These are phyloP conservation scores for Erigeron philadelphicus DNA, from an alignment of 140 eudicot genomes.

Conservation along the genomic window DNA sequence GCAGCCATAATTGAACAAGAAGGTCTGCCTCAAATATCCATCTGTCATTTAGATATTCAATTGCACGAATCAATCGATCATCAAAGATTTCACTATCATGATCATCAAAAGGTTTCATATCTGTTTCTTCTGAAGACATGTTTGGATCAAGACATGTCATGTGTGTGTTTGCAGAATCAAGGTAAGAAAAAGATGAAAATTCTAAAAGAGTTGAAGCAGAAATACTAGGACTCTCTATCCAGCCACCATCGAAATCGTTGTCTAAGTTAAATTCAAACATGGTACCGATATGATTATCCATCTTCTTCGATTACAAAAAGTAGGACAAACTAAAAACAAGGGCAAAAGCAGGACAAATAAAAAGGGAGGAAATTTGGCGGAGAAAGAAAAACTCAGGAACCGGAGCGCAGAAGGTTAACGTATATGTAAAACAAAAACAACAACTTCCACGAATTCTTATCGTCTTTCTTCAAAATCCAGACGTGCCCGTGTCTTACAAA, in stretches of 20 bases:
- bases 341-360: not conserved
- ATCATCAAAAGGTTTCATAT: conserved; percentile 29
- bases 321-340: conserved; percentile 1
- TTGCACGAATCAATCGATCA: conserved; percentile 48
- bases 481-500: conserved; percentile 42
- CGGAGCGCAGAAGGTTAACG: conserved; percentile 41
- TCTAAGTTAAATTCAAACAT: conserved; percentile 31
- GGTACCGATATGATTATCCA: conserved; percentile 32
- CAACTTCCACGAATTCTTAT: conserved; percentile 50
- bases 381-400: conserved; percentile 34
- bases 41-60: conserved; percentile 44
- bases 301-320: conserved; percentile 6
- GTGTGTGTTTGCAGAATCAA: conserved; percentile 26
- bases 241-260: conserved; percentile 29
- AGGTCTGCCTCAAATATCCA: conserved; percentile 43
- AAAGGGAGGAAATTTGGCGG: not conserved
- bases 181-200: conserved; percentile 28
- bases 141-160: conserved; percentile 26
- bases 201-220: conserved; percentile 34
- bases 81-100: conserved; percentile 22
- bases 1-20: conserved; percentile 85
- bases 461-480: conserved; percentile 49
- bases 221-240: conserved; percentile 23
- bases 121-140: conserved; percentile 26
- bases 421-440: conserved; percentile 44